phyloP scores from a whole-genome alignment of 768 basidiomycete species.

The Dacryopinax spathularia region DNA sequence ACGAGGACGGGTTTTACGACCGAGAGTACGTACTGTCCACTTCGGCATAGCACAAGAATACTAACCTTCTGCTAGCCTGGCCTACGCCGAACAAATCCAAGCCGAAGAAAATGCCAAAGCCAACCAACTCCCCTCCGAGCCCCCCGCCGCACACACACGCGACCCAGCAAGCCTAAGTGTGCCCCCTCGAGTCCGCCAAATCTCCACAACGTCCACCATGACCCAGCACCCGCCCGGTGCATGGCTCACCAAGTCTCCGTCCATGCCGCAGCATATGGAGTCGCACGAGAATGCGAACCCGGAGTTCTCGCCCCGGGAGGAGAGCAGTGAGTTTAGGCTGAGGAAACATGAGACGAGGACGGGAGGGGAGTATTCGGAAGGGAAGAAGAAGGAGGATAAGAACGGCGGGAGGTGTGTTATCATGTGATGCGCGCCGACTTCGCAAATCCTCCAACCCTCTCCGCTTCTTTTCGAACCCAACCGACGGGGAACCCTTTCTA shows the following conservation, averaged over 20 bases:
- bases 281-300: not conserved
- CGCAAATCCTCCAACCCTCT: too few relatives aligned
- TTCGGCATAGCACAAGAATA: not conserved
- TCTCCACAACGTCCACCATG: not conserved
- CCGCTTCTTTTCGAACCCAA: too few relatives aligned
- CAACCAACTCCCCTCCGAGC: slow-evolving; percentile 16
- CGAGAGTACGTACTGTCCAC: not conserved
- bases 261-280: not conserved
- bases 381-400: not conserved
- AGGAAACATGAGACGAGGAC: not conserved
- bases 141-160: not conserved
- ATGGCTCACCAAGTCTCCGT: not conserved
- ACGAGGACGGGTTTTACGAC: not conserved
- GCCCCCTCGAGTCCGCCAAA: not conserved
- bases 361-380: not conserved
- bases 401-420: not conserved
- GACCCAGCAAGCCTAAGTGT: not conserved
- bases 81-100: slow-evolving; percentile 63
- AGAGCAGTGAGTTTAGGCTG: not conserved
- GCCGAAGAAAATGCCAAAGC: slow-evolving; percentile 54
- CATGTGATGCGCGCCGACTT: not conserved
- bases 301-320: not conserved
- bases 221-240: not conserved
- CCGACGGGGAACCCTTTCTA: too few relatives aligned
- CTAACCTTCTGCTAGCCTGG: slow-evolving; percentile 32